Base-by-base conservation (phyloP, 1,139 yeast genomes). In the Scheffersomyces titani region DNA sequence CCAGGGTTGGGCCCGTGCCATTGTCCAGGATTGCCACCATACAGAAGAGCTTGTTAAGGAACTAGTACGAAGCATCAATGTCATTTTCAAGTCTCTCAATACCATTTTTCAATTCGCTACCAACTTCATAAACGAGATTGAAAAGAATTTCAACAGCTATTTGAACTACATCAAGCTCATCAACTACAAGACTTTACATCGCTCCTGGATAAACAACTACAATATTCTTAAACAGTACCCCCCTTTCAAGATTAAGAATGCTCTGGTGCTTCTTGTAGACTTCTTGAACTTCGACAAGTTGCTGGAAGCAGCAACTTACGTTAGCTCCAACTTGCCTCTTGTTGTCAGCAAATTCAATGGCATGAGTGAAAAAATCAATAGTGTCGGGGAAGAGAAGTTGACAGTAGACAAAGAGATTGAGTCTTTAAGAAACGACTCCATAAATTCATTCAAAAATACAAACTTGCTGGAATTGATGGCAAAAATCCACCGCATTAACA, bases 71-170 rank as follows among this genome's bases (percentile, higher is more conserved):
- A 75, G 73, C 44, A 72, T 78, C 51, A 80, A 78, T 58, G 66
- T 67, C 51, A 74, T 87, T 22, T 76, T 87, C 65, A 78, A 81
- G 53, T 79, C 89, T 19, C 71, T 88, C 47, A 82, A 78, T 58
- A 82, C 85, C 5, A 79, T 88, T 7, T 79, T 83, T 54, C 88
- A 86, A 64, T 88, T 88, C 67, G 80, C 85, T 50, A 80, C 84
- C 40, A 75, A 78, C 51, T 85, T 84, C 66, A 75, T 82, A 46
- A 65, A 70, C 60, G 83, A 82, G 54, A 73, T 84, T 48, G 87
- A 85, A 56, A 85, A 82, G 62, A 76, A 75, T 47, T 86, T 84
- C 65, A 78, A 80, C 55, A 79, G 76, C 21, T 80, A 83, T 50
- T 73, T 77, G 52, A 84, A 81, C 51, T 78, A 81, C 56, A 74